Percentiles rank a stretch among this genome's conserved stretches.
These are phyloP conservation scores for Paracorniculantispora psalliotae DNA, from an alignment of 2,329 filamentous ascomycete species.

Conservation along the genomic window DNA sequence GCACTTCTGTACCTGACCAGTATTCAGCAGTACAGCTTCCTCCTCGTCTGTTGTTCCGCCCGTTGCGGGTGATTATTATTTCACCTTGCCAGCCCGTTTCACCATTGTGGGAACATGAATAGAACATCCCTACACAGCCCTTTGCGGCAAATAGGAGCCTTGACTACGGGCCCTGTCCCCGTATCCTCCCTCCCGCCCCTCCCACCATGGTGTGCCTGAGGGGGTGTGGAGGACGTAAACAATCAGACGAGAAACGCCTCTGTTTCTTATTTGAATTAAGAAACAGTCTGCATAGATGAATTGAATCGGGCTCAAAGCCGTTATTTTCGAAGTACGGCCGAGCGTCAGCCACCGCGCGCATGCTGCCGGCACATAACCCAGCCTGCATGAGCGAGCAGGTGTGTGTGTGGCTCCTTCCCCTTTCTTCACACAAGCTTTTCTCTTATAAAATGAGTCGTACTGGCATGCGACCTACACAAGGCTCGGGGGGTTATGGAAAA, in stretches of 20 bases:
- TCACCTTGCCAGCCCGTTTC: slow-evolving; percentile 4
- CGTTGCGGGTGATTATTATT: background rate
- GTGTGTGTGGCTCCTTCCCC: background rate
- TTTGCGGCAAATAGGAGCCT: background rate
- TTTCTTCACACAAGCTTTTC: background rate
- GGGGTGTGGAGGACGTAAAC: background rate
- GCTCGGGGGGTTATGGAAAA: background rate
- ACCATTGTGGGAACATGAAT: slow-evolving; percentile 8
- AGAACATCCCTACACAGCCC: background rate
- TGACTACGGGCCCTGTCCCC: background rate
- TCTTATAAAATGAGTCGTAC: background rate
- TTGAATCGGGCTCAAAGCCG: background rate
- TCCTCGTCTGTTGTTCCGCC: background rate
- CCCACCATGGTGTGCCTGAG: background rate
- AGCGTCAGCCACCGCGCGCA: slow-evolving; percentile 2
- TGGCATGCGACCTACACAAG: background rate
- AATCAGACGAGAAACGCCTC: slow-evolving; percentile 10
- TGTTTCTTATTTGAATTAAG: background rate
- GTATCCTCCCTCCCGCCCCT: slow-evolving; percentile 4
- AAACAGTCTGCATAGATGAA: background rate
- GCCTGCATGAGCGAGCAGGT: background rate
- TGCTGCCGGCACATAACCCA: background rate
- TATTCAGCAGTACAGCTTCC: too few relatives aligned
- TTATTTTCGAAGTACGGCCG: background rate
- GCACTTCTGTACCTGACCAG: background rate